Conservation (phyloP, 2,329 filamentous ascomycete genomes). For the Aspergillus amoenus region DNA sequence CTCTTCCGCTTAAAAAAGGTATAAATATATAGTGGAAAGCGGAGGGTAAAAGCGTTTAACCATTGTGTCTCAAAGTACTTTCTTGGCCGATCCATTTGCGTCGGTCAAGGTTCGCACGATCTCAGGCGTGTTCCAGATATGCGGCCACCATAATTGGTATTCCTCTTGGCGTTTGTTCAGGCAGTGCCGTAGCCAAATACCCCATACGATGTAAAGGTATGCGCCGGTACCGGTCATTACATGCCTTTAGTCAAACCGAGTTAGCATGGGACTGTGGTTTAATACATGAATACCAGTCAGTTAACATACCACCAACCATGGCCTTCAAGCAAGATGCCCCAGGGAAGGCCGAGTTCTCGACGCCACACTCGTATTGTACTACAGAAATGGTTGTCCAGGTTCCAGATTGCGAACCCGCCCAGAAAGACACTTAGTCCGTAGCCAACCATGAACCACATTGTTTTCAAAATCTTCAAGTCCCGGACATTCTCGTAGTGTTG, state of each 20-base stretch:
- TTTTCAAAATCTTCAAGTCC: slow-evolving; percentile 58
- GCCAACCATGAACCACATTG: slow-evolving; percentile 75
- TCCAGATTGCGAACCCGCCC: slow-evolving; percentile 74
- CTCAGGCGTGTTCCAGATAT: slow-evolving; percentile 57
- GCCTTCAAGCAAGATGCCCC: slow-evolving; percentile 73
- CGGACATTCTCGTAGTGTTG: slow-evolving; percentile 54
- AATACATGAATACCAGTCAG: not conserved
- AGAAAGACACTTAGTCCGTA: slow-evolving; percentile 70
- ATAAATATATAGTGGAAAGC: not conserved
- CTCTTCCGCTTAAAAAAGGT: not conserved
- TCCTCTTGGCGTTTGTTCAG: slow-evolving; percentile 71
- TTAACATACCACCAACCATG: slow-evolving; percentile 67
- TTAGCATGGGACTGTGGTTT: slow-evolving; percentile 2
- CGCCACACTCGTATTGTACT: slow-evolving; percentile 64
- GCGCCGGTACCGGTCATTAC: slow-evolving; percentile 78
- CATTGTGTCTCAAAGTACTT: slow-evolving; percentile 24
- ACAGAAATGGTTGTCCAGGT: slow-evolving; percentile 76
- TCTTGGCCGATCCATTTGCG: slow-evolving; percentile 29
- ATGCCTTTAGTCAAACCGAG: slow-evolving; percentile 54
- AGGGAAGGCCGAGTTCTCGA: slow-evolving; percentile 69
- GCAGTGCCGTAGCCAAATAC: slow-evolving; percentile 76
- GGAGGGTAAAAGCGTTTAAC: not conserved
- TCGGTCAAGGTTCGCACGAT: slow-evolving; percentile 41
- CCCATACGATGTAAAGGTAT: slow-evolving; percentile 83
- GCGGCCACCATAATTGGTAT: slow-evolving; percentile 70